Evolutionary conservation across 1,284 basidiomycete species (phyloP), one percentile per base, ranked within the genome.

Genomic region (Anthracocystis panici-leucophaei): DNA sequence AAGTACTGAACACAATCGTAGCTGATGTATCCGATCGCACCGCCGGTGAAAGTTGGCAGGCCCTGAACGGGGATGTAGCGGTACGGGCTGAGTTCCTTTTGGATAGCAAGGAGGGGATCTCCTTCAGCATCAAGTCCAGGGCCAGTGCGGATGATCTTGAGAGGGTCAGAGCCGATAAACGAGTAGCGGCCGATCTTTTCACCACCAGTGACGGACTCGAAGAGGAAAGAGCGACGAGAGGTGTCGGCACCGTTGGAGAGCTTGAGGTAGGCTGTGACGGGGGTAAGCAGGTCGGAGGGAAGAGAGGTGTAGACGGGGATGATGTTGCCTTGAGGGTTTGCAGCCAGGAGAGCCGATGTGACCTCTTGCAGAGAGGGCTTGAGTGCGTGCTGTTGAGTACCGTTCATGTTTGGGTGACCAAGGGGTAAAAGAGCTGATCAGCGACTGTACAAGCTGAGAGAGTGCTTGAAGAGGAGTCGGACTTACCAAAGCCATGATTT

Each of bases 1-100:
- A 99, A 99, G 86, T 99, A 92, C 75, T 93, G 92, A 61, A 99
- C 91, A 84, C 93, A 94, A 85, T 99, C 97, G 87, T 96, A 99
- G 14, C 93, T 90, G 77, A 99, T 94, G 87, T 97, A 99, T 48
- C 97, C 97, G 81, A 99, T 94, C 0, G 96, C 96, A 56, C 97
- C 97, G 54, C 97, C 97, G 29, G 96, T 97, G 85, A 99, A 98
- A 0, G 95, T 96, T 0, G 93, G 91, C 44, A 97, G 89, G 85
- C 95, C 92, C 7, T 94, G 94, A 16, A 97, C 90, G 84, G 92
- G 91, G 84, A 97, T 90, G 85, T 97, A 98, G 85, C 92, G 89
- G 88, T 97, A 95, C 62, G 91, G 88, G 16, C 91, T 88, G 33
- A 99, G 90, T 84, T 97, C 94, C 78, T 90, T 91, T 86, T 99